These are phyloP conservation scores for Pseudonitzschia multiseries DNA, from an alignment of 108 stramenopile species.

Conservation along the genomic window DNA sequence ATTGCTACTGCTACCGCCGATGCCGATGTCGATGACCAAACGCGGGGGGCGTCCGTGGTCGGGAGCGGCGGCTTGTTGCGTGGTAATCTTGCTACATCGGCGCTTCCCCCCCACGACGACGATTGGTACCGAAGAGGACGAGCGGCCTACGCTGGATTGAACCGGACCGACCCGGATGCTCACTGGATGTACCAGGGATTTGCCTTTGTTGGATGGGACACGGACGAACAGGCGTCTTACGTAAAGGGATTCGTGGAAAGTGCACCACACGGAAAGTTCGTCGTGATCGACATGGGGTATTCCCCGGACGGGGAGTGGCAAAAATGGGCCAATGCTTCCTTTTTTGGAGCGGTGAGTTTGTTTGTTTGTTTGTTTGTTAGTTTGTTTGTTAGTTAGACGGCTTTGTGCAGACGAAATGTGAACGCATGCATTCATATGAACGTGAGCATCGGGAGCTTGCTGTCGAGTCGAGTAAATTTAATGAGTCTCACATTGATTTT, in stretches of 20 bases:
- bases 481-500: neutral
- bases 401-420: too few relatives aligned
- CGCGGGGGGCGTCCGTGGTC: too few relatives aligned
- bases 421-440: too few relatives aligned
- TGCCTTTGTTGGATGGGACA: constrained; percentile 47
- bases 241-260: constrained; percentile 47
- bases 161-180: constrained; percentile 43
- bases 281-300: constrained; percentile 51
- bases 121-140: constrained; percentile 34
- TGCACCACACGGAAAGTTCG: constrained; percentile 37
- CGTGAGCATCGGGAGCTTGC: too few relatives aligned
- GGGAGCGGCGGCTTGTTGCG: too few relatives aligned
- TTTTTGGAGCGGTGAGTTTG: constrained; percentile 35
- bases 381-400: too few relatives aligned
- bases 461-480: too few relatives aligned
- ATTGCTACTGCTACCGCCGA: too few relatives aligned
- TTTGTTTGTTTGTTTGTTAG: too few relatives aligned
- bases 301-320: constrained; percentile 38
- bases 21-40: neutral
- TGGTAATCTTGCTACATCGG: too few relatives aligned
- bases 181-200: constrained; percentile 55
- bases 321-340: constrained; percentile 43
- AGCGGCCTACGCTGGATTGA: constrained; percentile 41
- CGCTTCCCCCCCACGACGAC: constrained; percentile 22
- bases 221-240: constrained; percentile 24